Conservation (phyloP, 441 rosid species). For the Francoa sonchifolia region DNA sequence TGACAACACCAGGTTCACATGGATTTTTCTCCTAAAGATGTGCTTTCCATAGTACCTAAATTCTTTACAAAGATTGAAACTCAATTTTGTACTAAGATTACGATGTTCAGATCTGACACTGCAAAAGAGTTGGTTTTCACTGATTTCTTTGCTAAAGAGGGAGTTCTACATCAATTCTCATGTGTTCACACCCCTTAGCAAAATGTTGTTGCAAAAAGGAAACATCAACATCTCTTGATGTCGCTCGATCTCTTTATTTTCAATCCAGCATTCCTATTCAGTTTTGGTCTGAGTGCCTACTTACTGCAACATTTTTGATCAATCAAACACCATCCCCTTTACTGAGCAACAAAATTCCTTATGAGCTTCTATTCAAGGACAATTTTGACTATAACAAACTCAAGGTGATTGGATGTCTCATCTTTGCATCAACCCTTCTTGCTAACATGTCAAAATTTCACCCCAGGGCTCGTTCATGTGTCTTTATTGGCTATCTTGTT, state of each 20-base stretch:
- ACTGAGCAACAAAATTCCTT: no score
- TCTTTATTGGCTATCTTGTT: neutral
- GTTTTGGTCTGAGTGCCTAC: neutral
- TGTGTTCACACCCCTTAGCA: neutral
- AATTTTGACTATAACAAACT: no score
- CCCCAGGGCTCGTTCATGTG: neutral
- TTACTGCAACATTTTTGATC: neutral
- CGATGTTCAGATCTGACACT: neutral
- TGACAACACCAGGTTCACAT: no score
- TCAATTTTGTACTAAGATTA: neutral
- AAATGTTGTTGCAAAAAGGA: no score
- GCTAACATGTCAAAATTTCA: no score
- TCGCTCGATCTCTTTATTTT: no score
- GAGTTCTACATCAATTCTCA: neutral
- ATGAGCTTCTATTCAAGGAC: no score
- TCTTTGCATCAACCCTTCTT: no score
- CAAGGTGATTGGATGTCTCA: no score
- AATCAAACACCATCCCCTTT: neutral
- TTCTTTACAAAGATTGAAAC: neutral
- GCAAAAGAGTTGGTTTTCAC: neutral
- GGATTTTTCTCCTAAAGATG: neutral
- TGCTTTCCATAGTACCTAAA: neutral
- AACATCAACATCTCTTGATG: no score
- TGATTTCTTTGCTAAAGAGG: neutral
- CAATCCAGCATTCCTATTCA: neutral